Conservation (phyloP, 2,329 filamentous ascomycete species). For the Cladosporium halotolerans region DNA sequence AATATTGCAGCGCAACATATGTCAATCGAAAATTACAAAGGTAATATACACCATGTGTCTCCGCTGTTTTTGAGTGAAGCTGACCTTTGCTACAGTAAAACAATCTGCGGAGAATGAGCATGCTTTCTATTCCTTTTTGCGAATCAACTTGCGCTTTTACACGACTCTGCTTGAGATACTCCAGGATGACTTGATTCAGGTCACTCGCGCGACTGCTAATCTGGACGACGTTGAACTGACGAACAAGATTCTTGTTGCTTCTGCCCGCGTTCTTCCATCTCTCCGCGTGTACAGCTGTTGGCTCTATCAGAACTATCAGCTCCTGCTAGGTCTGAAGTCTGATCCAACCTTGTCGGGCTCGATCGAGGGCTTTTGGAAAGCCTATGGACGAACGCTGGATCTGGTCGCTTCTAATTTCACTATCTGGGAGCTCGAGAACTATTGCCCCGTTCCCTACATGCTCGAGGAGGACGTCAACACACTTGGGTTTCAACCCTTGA, state of each 20-base stretch:
- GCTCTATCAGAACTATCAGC: conserved; percentile 52
- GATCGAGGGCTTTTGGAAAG: conserved; percentile 58
- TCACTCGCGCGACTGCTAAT: not conserved
- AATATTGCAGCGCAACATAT: conserved; percentile 81
- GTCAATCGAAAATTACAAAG: conserved; percentile 54
- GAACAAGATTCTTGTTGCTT: conserved; percentile 52
- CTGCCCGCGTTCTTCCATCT: conserved; percentile 56
- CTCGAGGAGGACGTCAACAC: conserved; percentile 63
- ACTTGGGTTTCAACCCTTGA: conserved; percentile 58
- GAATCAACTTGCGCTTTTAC: conserved; percentile 73
- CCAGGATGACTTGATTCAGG: conserved; percentile 57
- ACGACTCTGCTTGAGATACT: conserved; percentile 65
- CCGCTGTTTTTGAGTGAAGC: not conserved
- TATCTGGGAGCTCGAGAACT: conserved; percentile 43
- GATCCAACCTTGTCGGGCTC: conserved; percentile 51
- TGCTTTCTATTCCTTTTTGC: conserved; percentile 57
- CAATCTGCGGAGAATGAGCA: conserved; percentile 27
- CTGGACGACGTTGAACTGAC: conserved; percentile 23
- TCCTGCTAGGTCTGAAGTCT: conserved; percentile 49
- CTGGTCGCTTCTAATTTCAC: conserved; percentile 54
- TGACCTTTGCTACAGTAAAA: conserved; percentile 13
- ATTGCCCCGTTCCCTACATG: conserved; percentile 52
- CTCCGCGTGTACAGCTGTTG: conserved; percentile 64
- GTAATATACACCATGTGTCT: conserved; percentile 35
- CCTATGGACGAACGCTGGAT: conserved; percentile 58